Percentiles rank a stretch among this genome's conserved stretches.
These are phyloP conservation scores for Medicago lupulina DNA, from an alignment of 306 rosid genomes.

Conservation along the genomic window DNA sequence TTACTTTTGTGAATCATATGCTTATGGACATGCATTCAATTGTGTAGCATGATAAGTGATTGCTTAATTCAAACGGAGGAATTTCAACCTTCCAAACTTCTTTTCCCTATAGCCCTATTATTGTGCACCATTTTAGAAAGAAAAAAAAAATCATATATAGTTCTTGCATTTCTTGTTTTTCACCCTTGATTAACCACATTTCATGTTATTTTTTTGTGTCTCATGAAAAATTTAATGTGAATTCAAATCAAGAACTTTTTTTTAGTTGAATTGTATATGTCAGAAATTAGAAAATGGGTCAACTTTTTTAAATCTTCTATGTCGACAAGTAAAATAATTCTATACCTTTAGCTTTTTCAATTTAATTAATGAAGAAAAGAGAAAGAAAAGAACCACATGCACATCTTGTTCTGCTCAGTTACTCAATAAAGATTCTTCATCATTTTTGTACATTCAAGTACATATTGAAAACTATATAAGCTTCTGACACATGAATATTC, in stretches of 20 bases:
- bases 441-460: constrained; percentile 46
- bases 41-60: constrained; percentile 40
- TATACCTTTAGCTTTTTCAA: neutral
- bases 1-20: constrained; percentile 44
- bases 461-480: constrained; percentile 38
- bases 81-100: constrained; percentile 42
- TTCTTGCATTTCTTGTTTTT: neutral
- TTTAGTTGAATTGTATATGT: constrained; percentile 9
- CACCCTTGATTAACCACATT: neutral
- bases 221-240: no score
- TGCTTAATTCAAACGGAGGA: constrained; percentile 39
- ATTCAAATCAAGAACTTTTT: no score
- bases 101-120: neutral
- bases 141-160: neutral
- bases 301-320: constrained; percentile 23
- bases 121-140: neutral
- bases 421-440: constrained; percentile 41
- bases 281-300: neutral
- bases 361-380: constrained; percentile 21
- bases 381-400: constrained; percentile 40
- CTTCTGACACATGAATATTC: constrained; percentile 51
- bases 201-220: no score
- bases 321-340: constrained; percentile 34
- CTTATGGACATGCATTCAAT: constrained; percentile 48
- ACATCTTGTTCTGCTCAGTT: constrained; percentile 22